Conservation (phyloP, 2,329 filamentous ascomycete species). For the Davidsoniella eucalypti region DNA sequence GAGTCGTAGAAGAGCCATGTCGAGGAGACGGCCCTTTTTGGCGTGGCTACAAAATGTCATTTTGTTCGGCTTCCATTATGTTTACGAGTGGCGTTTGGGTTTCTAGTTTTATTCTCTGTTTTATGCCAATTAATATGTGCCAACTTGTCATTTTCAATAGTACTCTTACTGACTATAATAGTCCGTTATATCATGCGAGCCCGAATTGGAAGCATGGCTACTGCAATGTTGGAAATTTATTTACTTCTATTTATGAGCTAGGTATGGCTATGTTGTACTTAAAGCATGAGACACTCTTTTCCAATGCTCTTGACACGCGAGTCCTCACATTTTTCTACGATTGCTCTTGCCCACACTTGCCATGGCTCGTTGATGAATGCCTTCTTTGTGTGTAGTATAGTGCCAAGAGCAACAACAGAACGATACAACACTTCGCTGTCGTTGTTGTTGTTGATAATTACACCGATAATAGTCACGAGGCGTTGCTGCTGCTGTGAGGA, state of each 20-base stretch:
- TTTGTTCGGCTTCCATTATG: background rate
- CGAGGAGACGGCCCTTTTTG: too few species aligned
- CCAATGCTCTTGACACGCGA: constrained; percentile 30
- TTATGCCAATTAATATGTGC: background rate
- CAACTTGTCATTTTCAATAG: background rate
- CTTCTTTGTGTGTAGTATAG: constrained; percentile 36
- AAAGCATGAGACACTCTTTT: constrained; percentile 27
- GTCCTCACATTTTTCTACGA: constrained; percentile 29
- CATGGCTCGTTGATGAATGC: background rate
- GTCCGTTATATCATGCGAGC: too few species aligned
- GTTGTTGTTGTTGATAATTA: constrained; percentile 46
- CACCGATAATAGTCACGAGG: constrained; percentile 44
- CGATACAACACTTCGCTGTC: constrained; percentile 78
- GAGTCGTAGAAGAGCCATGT: too few species aligned
- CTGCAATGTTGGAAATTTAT: too few species aligned
- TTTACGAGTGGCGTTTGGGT: background rate
- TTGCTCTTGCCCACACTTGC: constrained; percentile 25
- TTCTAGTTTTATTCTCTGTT: background rate
- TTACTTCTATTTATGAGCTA: too few species aligned
- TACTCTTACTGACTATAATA: too few species aligned
- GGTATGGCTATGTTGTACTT: background rate
- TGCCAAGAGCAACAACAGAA: constrained; percentile 68
- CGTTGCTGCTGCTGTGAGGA: constrained; percentile 29
- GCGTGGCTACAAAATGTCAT: background rate
- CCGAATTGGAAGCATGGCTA: too few species aligned